Base-by-base conservation (phyloP, 352 stramenopile genomes). In the Phytophthora fragariaefolia region DNA sequence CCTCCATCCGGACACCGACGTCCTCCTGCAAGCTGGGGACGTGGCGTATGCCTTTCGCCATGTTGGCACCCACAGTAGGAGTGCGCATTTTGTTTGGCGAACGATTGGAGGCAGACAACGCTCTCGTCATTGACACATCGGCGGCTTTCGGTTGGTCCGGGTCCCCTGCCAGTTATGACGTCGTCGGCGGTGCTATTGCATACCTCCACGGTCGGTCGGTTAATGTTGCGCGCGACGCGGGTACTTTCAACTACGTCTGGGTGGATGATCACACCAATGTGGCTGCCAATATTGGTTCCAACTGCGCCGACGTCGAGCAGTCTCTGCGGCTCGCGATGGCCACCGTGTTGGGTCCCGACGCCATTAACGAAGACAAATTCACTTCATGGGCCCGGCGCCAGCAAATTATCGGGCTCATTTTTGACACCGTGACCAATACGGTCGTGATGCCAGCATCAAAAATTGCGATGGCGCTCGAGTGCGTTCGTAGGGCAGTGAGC, bases 351-450 rank as follows among this genome's bases (percentile, higher is more conserved):
- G 43, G 51, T 2, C 15, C 42, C 3, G 6, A 13, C 3, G 58
- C 57, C 0, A 67, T 73, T 20, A 73, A 73, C 28, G 58, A 73
- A n/a, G 48, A 67, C 9, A 76, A 70, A 10, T 73, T 70, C 17
- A 30, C 58, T 2, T 23, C 38, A 0, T 76, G 69, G 55, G 27
- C 30, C 2, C 12, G 17, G 2, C 34, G 17, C 1, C 48, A 65
- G 6, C 61, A 71, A n/a, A 42, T 58, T 2, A 38, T 76, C 2
- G 68, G 62, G 0, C 20, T 72, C 0, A 15, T 55, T 1, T 76
- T 76, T 26, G 53, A 69, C 34, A 66, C 63, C 0, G 22, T 6
- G 0, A 2, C 24, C 0, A 10, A 24, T 0, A 58, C 47, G 3
- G 63, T 69, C 6, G 9, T 10, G 4, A 23, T 43, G 36, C 15